Evolutionary conservation across 306 rosid genomes (phyloP).

Genomic region (Abrus precatorius): DNA sequence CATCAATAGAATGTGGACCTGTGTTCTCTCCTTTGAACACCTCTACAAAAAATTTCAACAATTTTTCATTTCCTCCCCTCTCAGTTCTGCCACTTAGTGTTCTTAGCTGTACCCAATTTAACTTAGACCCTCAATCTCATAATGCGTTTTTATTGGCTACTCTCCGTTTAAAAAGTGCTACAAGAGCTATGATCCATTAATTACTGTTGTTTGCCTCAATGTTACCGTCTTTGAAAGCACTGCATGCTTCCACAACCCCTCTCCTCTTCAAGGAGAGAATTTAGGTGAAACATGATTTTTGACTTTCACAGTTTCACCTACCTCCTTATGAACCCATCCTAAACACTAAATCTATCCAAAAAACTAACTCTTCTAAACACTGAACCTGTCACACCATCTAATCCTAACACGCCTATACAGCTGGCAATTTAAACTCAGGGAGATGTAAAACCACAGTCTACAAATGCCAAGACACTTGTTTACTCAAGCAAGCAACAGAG

Average conservation of each 20-base stretch:
- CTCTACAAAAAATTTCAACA: background rate
- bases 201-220: background rate
- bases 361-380: background rate
- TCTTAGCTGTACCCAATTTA: background rate
- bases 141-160: slow-evolving; percentile 4
- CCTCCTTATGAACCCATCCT: background rate
- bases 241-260: background rate
- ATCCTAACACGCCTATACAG: background rate
- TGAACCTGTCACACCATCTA: background rate
- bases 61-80: background rate
- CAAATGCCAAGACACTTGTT: background rate
- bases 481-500: background rate
- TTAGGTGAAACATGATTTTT: background rate
- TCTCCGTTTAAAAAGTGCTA: background rate
- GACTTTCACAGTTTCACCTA: background rate
- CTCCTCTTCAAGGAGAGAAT: background rate
- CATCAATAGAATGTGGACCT: background rate
- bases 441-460: background rate
- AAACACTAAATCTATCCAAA: background rate
- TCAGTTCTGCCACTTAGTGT: background rate
- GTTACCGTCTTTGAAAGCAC: background rate
- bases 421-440: background rate
- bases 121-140: background rate
- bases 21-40: background rate
- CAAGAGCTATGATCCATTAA: background rate